Evolutionary conservation across 2,329 filamentous ascomycete species (phyloP), one percentile per base, ranked within the genome.

Genomic region (Fusarium succisae): DNA sequence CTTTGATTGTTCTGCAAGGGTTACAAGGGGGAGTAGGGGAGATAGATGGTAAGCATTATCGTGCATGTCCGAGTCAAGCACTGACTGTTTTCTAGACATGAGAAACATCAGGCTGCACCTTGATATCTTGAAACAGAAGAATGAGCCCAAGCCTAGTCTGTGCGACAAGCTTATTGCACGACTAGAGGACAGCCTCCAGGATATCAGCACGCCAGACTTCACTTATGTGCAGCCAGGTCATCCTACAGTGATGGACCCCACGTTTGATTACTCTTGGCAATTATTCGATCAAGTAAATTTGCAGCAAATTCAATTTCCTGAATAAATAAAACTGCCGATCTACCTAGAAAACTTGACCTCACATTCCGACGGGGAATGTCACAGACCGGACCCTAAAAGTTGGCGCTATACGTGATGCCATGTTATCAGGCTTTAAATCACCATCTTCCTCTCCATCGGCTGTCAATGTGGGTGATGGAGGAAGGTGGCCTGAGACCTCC

Each of bases 81-180:
- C 65, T 68, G 5, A 68, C 4, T 4, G 2, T 9, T 17, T 3
- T 39, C 1, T 10, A 68, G 65, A 68, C 3, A 68, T 68, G 65
- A 67, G 63, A 20, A 68, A 68, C 24, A 68, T 68, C 28, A 68
- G 57, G 15, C 3, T 67, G 8, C 65, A 68, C 28, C 65, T 68
- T 4, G 45, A 68, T 22, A 68, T 68, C 2, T 18, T 68, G 1
- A 68, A 62, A 6, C 65, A 68, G 4, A 68, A 68, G 39, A 68
- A 68, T 0, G 63, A 68, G 1, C 65, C 45, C 0, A 68, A 68
- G 28, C 65, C 65, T 5, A 68, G 65, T 12, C 63, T 68, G 1
- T 68, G 65, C n/a, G 65, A 68, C 6, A 68, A 68, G 18, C 54
- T 68, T 0, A 68, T 68, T 9, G n/a, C 65, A 0, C 65, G 65